Conservation (phyloP, 2,329 filamentous ascomycete species). For the Fusarium longipes region DNA sequence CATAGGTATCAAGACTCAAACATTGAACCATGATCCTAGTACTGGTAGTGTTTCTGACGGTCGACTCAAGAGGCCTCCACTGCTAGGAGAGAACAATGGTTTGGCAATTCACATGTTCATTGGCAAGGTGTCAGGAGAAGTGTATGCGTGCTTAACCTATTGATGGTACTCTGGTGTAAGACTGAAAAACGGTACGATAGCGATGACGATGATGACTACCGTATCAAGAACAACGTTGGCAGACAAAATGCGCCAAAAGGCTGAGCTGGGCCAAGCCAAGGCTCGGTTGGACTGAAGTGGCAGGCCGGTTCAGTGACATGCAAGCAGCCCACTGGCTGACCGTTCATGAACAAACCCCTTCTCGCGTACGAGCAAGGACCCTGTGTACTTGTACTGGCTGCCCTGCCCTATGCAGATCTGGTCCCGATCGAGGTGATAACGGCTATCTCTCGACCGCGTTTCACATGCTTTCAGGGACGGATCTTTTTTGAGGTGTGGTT, state of each 20-base stretch:
- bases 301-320: slow-evolving; percentile 19
- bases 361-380: slow-evolving; percentile 10
- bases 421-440: slow-evolving; percentile 21
- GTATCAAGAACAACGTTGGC: slow-evolving; percentile 28
- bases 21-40: slow-evolving; percentile 29
- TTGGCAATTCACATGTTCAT: slow-evolving; percentile 1
- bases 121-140: slow-evolving; percentile 1
- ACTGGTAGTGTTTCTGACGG: background rate
- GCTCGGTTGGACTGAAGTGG: slow-evolving; percentile 29
- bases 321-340: slow-evolving; percentile 5
- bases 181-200: slow-evolving; percentile 18
- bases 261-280: slow-evolving; percentile 26
- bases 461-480: slow-evolving; percentile 40
- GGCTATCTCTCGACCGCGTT: slow-evolving; percentile 31
- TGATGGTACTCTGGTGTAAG: slow-evolving; percentile 2
- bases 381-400: slow-evolving; percentile 12
- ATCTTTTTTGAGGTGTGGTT: slow-evolving; percentile 16
- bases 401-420: slow-evolving; percentile 21
- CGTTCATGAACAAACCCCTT: slow-evolving; percentile 26
- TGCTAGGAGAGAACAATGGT: background rate
- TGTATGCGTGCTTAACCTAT: slow-evolving; percentile 19
- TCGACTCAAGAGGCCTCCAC: slow-evolving; percentile 6
- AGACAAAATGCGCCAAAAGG: slow-evolving; percentile 1
- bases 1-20: slow-evolving; percentile 19
- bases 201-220: slow-evolving; percentile 23